Evolutionary conservation across 2,329 filamentous ascomycete species (phyloP), one percentile per base, ranked within the genome.

Genomic region (Rhytidhysteron rufulum): DNA sequence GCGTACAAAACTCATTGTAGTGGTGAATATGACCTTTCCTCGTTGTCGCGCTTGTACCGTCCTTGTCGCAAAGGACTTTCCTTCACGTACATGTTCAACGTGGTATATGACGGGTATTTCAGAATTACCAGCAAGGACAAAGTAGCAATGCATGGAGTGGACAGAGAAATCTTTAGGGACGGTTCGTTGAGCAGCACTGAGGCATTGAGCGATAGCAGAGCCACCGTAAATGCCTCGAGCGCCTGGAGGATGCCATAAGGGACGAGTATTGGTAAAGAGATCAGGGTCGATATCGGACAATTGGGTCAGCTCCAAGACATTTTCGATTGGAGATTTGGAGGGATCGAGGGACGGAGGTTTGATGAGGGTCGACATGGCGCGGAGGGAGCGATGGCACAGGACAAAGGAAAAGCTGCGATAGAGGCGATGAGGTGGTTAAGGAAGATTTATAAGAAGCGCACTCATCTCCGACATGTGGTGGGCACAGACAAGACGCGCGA

Each of bases 81-180:
- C 93, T 61, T 95, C 88, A 40, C 93, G 84, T 34, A 98, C 88
- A 38, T 87, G 80, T 71, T 97, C 93, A 34, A 98, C 93, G 62
- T 96, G 88, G 71, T 95, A 97, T 47, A 96, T 77, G 50, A 97
- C 86, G 22, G 93, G 91, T 15, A 93, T 84, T 44, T 85, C 80
- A 10, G 81, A 77, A 58, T 91, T 86, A 20, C 93, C 93, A 4
- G 91, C 90, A 2, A 97, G 82, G 24, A 98, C 83, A 66, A 98
- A 98, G 73, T 97, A 98, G 78, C 93, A 97, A 77, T 98, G 93
- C 86, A 95, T 96, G 60, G 85, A 91, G 73, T 98, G 93, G 36
- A 93, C 82, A 44, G 83, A 79, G 67, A 95, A 96, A 61, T 86
- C 75, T 19, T 73, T 65, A 0, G 85, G 84, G 2, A 98, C 87